phyloP scores from a whole-genome alignment of 371 early-diverging fungal species.

The Zopfochytrium polystomum region DNA sequence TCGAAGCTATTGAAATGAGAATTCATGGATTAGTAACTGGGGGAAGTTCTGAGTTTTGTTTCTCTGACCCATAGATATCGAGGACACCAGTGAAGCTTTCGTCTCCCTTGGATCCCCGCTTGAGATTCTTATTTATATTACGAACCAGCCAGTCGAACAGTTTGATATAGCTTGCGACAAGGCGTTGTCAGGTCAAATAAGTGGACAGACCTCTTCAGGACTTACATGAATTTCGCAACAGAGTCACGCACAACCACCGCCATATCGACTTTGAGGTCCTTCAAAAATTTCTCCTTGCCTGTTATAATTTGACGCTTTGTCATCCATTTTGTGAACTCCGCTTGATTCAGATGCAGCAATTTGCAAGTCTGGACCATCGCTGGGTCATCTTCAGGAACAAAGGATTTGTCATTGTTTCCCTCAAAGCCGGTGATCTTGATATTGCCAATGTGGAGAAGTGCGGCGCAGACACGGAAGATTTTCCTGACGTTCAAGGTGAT shows the following conservation, averaged over 20 bases:
- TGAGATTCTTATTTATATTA: constrained; percentile 77
- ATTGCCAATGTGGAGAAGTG: constrained; percentile 89
- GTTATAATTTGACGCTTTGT: constrained; percentile 83
- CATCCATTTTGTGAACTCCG: constrained; percentile 86
- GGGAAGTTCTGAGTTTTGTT: too few species aligned
- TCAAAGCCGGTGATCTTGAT: constrained; percentile 73
- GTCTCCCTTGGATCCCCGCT: constrained; percentile 45
- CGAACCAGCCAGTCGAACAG: constrained; percentile 93
- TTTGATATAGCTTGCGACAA: too few species aligned
- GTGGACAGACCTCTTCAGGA: too few species aligned
- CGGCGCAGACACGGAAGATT: constrained; percentile 85
- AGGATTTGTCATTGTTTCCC: constrained; percentile 54
- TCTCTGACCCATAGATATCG: constrained; percentile 97
- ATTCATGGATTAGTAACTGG: background rate
- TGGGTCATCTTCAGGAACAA: constrained; percentile 67
- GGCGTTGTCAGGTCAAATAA: too few species aligned
- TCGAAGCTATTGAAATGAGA: background rate
- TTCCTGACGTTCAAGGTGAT: constrained; percentile 37
- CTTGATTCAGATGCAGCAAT: constrained; percentile 70
- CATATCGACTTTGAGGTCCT: constrained; percentile 69
- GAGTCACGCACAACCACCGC: constrained; percentile 85
- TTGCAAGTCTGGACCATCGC: constrained; percentile 62
- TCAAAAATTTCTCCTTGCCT: constrained; percentile 76
- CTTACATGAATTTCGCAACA: constrained; percentile 93
- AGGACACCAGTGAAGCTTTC: constrained; percentile 90